Evolutionary conservation across 331 rosid species (phyloP), one percentile per base, ranked within the genome.

Genomic region (Dryas integrifolia): DNA sequence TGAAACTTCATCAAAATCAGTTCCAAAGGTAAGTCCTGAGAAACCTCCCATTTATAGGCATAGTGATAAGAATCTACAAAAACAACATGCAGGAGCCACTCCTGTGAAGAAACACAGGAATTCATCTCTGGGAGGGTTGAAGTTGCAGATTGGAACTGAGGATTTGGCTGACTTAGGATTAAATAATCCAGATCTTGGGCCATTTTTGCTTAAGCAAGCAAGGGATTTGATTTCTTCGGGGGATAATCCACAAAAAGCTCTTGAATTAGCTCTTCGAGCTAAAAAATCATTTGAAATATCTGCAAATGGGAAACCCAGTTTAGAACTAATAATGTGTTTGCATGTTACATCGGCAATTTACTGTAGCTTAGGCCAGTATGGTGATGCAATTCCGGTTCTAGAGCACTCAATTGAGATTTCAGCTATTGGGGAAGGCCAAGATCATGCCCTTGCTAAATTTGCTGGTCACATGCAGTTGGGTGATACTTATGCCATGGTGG

Each of bases 381-480:
- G 67, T 47, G 88, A 89, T 82, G 97, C 99, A 3, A 77, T 95
- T 84, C 92, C 93, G 49, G 52, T 88, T 72, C 82, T 95, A n/a
- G 82, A 86, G 79, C 89, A 46, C 67, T 88, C 99, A 3, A 83
- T 95, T 48, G 90, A 80, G 81, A 88, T 88, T 85, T 94, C 97
- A 45, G 70, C 74, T 9, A 21, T 84, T 5, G 87, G 84, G 79
- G 92, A 85, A 81, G 96, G 89, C 51, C 83, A 85, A 58, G 85
- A 88, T 67, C 90, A 88, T 18, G 96, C 96, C 63, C 92, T 84
- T 40, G 99, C 92, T 15, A 92, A 91, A 79, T 95, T 95, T 77
- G 85, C 97, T 0, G 88, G 99, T 53, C 80, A 87, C 74, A 95
- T 95, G 99, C 97, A 91, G 78, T 77, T 95, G 38, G 98, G 99